Percentiles rank a stretch among this genome's conserved stretches.
Conservation (phyloP, 305 asterid species). For the Fraxinus xanthoxyloides region DNA sequence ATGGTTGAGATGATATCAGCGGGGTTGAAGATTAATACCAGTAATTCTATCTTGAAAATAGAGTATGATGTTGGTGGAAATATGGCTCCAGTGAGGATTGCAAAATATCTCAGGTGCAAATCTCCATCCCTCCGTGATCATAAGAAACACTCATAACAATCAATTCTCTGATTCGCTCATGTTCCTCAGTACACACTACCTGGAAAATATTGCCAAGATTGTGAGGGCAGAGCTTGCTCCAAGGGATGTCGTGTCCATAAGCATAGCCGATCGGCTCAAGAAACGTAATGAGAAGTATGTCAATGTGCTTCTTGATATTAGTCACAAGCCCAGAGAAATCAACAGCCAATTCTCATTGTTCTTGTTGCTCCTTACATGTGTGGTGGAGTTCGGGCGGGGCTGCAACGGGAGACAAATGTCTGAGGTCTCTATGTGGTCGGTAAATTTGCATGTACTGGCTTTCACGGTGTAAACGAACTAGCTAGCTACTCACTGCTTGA, state of each 20-base stretch:
- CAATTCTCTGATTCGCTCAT: slow-evolving; percentile 83
- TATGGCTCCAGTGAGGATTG: too few relatives aligned
- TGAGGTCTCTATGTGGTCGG: slow-evolving; percentile 88
- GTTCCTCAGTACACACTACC: slow-evolving; percentile 98
- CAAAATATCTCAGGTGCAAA: slow-evolving; percentile 59
- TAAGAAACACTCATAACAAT: slow-evolving; percentile 98
- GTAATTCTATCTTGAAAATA: too few relatives aligned
- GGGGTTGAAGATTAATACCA: too few relatives aligned
- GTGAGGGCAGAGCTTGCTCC: slow-evolving; percentile 97
- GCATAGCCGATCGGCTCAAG: slow-evolving; percentile 95
- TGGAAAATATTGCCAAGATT: slow-evolving; percentile 35
- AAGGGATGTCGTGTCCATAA: slow-evolving; percentile 90
- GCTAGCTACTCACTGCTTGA: slow-evolving; percentile 94
- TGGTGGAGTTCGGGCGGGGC: slow-evolving; percentile 98
- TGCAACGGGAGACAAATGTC: slow-evolving; percentile 85
- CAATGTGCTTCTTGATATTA: slow-evolving; percentile 93
- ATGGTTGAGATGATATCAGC: too few relatives aligned
- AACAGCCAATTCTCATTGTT: slow-evolving; percentile 81
- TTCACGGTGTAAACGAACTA: slow-evolving; percentile 92
- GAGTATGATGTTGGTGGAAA: too few relatives aligned
- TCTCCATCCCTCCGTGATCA: slow-evolving; percentile 96
- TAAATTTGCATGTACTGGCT: slow-evolving; percentile 95
- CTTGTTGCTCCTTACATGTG: slow-evolving; percentile 99
- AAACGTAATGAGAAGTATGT: slow-evolving; percentile 80
- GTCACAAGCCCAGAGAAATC: slow-evolving; percentile 64